Evolutionary conservation across 1,284 basidiomycete genomes (phyloP).

Genomic region (Wallemia ichthyophaga): DNA sequence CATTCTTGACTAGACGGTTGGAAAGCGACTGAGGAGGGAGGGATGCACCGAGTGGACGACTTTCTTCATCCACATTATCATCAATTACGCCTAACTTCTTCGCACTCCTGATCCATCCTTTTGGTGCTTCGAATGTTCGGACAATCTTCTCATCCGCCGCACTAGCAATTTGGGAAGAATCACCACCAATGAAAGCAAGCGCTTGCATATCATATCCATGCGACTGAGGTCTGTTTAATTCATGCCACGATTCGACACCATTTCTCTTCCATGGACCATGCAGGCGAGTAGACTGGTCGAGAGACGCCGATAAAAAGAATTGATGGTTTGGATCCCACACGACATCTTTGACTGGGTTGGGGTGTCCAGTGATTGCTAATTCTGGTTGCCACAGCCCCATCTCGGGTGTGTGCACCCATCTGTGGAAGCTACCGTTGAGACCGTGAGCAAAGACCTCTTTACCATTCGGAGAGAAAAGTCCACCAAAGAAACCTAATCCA

Average conservation of each 20-base stretch:
- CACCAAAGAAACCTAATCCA: constrained; percentile 64
- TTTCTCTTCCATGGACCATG: constrained; percentile 25
- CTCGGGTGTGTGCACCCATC: constrained; percentile 27
- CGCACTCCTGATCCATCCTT: constrained; percentile 34
- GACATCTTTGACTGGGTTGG: constrained; percentile 39
- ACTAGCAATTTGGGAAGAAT: constrained; percentile 44
- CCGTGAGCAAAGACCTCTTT: constrained; percentile 49
- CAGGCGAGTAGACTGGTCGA: constrained; percentile 66
- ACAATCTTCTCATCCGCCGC: constrained; percentile 77
- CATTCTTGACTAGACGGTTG: not conserved
- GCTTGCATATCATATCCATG: constrained; percentile 81
- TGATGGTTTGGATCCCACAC: constrained; percentile 57
- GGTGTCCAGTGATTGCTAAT: constrained; percentile 53
- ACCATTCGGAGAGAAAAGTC: constrained; percentile 32
- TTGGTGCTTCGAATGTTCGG: constrained; percentile 63
- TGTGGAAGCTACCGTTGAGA: constrained; percentile 70
- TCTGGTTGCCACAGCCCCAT: constrained; percentile 31
- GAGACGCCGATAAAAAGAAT: constrained; percentile 53
- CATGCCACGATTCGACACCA: constrained; percentile 31
- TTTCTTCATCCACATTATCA: constrained; percentile 6
- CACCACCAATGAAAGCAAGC: constrained; percentile 31
- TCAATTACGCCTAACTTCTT: constrained; percentile 17
- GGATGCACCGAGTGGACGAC: not conserved
- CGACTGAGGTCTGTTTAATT: constrained; percentile 63
- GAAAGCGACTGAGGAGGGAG: not conserved